Base-by-base conservation (phyloP, 2,329 filamentous ascomycete species). In the Cladophialophora chaetospira region DNA sequence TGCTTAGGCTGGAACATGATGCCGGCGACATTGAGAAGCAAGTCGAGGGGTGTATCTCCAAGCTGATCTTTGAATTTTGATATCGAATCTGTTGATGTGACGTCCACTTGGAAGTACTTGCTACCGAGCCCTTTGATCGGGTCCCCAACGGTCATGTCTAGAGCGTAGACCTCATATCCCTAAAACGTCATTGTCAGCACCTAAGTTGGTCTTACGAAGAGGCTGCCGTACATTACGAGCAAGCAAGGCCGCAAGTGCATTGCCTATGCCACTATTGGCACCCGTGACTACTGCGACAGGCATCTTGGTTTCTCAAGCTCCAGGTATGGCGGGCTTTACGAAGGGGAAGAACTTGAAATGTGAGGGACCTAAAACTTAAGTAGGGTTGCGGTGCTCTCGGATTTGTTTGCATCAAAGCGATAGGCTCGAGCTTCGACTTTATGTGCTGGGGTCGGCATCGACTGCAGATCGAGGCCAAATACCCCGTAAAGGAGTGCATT, bases 231-330 rank as follows among this genome's bases (percentile, higher is more conserved):
- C 59, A 51, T 64, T 55, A 43, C 48, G 45, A 1, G 60, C 10
- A 8, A 65, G 54, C 10, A 64, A 13, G 15, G 44, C 42, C n/a
- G 53, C 55, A 28, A 75, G 71, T 11, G 70, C 68, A 63, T 72
- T 62, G 13, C 72, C 71, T 40, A 75, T 75, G 53, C 73, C 73
- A 15, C 69, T 71, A 48, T 75, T 73, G 5, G 70, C 72, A n/a
- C 72, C 73, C 25, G 72, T 74, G 3, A 75, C 67, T 9, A 76
- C 64, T 45, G 69, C 6, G 23, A 6, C 13, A 8, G 29, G 29
- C 29, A 33, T 33, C 29, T 33, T 33, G 29, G 8, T 8, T 6
- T 8, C 8, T 33, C 29, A 13, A 33, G n/a, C n/a, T n/a, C n/a
- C n/a, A n/a, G n/a, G n/a, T n/a, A n/a, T n/a, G n/a, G n/a, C n/a